Evolutionary conservation across 2,329 filamentous ascomycete genomes (phyloP), one percentile per base, ranked within the genome.

Genomic region (Colletotrichum lupini): DNA sequence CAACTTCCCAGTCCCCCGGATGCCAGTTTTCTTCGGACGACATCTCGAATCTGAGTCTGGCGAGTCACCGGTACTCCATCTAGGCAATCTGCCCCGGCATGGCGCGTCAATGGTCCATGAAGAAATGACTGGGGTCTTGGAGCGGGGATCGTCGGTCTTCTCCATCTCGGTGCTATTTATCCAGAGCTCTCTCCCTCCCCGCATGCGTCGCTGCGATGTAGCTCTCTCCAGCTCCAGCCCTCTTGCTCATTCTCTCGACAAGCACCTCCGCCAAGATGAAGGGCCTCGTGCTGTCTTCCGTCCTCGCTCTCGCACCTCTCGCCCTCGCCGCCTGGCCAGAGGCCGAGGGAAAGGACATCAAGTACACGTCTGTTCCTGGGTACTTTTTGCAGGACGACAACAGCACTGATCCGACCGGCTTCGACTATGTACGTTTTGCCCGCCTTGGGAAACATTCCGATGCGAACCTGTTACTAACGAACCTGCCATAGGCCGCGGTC

Each of bases 321-420:
- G 77, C 75, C 37, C 73, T 80, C 16, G 81, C 79, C 28, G 75
- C 75, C 28, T 83, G 82, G 82, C 72, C 78, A 28, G 77, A 79
- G 30, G 79, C 80, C 32, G 77, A 80, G 68, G 77, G 76, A 42
- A 81, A 80, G 52, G 85, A 88, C 68, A 86, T 92, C 78, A 87
- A 88, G 71, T 93, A 92, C 78, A 88, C 87, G 0, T 88, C 91
- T 0, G 85, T 93, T 0, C 82, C 85, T 0, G 91, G 90, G 0
- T 90, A 91, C 80, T 93, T 93, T 77, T 82, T 90, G 26, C 92
- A 93, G 77, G 91, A 93, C 77, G 87, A 92, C 26, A 77, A 84
- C 0, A 77, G 83, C 4, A 93, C 91, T 0, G 82, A 89, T 68
- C 81, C 90, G 1, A 82, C 79, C 2, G 87, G 81, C 2, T 93